Evolutionary conservation across 768 basidiomycete genomes (phyloP).

Genomic region (Coprinopsis strossmayeri): DNA sequence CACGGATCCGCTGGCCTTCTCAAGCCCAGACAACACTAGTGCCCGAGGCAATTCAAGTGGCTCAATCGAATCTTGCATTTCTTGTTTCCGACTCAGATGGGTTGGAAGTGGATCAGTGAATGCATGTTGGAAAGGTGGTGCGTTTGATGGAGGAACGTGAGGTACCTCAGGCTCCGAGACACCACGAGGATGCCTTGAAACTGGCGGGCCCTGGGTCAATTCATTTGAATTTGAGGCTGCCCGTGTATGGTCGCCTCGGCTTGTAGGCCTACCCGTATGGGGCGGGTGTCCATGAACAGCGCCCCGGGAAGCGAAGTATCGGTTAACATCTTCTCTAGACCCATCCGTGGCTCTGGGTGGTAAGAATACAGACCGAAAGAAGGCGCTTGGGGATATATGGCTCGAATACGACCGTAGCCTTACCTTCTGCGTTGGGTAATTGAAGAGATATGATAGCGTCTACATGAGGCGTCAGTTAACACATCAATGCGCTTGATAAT

Average conservation of each 20-base stretch:
- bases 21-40: constrained; percentile 67
- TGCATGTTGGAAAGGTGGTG: constrained; percentile 20
- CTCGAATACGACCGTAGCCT: constrained; percentile 31
- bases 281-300: no score
- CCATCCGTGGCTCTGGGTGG: constrained; percentile 14
- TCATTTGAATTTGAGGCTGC: constrained; percentile 32
- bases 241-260: constrained; percentile 18
- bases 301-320: no score
- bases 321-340: constrained; percentile 17
- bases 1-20: constrained; percentile 44
- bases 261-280: not conserved
- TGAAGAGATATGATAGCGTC: constrained; percentile 57
- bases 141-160: constrained; percentile 12
- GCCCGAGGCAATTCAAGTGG: constrained; percentile 43
- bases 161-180: constrained; percentile 1
- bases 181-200: not conserved
- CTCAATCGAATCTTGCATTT: not conserved
- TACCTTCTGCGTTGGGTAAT: constrained; percentile 49
- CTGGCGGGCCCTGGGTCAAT: constrained; percentile 14
- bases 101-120: constrained; percentile 27
- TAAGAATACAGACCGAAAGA: constrained; percentile 25
- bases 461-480: constrained; percentile 20
- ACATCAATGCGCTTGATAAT: not conserved
- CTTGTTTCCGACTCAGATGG: not conserved
- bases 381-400: constrained; percentile 7